Conservation (phyloP, 2,329 filamentous ascomycete genomes). For the Neophaeococcomyces aloes region DNA sequence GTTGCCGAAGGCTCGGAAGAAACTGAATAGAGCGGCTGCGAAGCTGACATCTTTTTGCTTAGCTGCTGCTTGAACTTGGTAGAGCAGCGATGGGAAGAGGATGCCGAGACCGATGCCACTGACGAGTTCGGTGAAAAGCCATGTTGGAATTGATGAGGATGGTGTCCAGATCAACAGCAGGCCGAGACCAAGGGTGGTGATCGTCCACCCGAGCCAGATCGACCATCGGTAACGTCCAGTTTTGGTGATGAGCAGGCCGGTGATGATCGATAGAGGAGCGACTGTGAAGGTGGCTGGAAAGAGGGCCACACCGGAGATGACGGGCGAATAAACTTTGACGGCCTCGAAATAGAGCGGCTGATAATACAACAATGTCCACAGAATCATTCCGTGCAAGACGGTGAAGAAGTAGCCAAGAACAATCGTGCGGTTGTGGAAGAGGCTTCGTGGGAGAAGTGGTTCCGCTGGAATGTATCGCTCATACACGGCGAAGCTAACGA, state of each 20-base stretch:
- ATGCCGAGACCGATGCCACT: slow-evolving; percentile 59
- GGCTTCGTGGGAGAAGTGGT: slow-evolving; percentile 38
- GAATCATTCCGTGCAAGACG: slow-evolving; percentile 43
- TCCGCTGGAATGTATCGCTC: slow-evolving; percentile 43
- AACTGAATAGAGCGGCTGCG: slow-evolving; percentile 55
- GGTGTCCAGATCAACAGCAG: slow-evolving; percentile 30
- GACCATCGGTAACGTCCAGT: slow-evolving; percentile 52
- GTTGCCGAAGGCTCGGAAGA: slow-evolving; percentile 56
- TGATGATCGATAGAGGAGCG: slow-evolving; percentile 48
- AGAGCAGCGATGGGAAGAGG: slow-evolving; percentile 52
- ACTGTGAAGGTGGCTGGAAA: slow-evolving; percentile 55
- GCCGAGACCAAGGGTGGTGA: slow-evolving; percentile 50
- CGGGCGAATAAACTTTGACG: slow-evolving; percentile 44
- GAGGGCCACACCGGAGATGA: slow-evolving; percentile 45
- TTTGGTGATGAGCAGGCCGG: slow-evolving; percentile 44
- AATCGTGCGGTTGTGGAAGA: slow-evolving; percentile 38
- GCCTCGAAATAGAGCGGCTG: slow-evolving; percentile 35
- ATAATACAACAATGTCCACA: slow-evolving; percentile 46
- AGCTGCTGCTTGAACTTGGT: slow-evolving; percentile 54
- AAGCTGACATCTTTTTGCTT: slow-evolving; percentile 48
- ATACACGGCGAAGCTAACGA: slow-evolving; percentile 45
- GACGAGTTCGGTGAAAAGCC: slow-evolving; percentile 45
- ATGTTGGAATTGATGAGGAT: slow-evolving; percentile 33
- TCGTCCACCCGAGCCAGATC: slow-evolving; percentile 51
- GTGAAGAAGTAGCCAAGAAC: slow-evolving; percentile 45